These are phyloP conservation scores for Gilbertella persicaria DNA, from an alignment of 371 early-diverging fungal genomes.

Conservation along the genomic window DNA sequence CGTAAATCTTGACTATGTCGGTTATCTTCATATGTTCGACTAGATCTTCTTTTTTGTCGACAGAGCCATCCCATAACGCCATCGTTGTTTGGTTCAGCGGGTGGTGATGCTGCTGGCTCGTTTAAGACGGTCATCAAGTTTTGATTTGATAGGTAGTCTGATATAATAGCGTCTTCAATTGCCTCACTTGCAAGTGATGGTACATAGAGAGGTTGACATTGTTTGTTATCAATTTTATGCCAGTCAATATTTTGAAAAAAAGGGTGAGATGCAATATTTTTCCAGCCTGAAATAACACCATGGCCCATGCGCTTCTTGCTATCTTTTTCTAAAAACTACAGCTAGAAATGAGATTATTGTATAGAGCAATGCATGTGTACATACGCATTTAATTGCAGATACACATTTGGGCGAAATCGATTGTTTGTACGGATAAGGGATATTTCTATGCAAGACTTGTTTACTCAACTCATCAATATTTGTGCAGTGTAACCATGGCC, in stretches of 20 bases:
- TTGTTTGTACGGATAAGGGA: slow-evolving; percentile 44
- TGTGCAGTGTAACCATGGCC: slow-evolving; percentile 51
- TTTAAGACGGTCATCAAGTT: too few species aligned
- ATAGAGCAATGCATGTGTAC: slow-evolving; percentile 4
- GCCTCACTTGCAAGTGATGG: too few species aligned
- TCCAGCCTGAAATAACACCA: slow-evolving; percentile 34
- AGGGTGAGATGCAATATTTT: slow-evolving; percentile 34
- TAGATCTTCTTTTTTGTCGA: neutral
- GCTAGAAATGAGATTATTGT: slow-evolving; percentile 1
- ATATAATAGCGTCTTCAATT: too few species aligned
- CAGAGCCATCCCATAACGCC: slow-evolving; percentile 22
- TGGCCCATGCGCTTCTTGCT: slow-evolving; percentile 44
- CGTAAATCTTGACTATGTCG: slow-evolving; percentile 14
- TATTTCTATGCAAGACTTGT: slow-evolving; percentile 39
- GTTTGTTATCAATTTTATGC: slow-evolving; percentile 37
- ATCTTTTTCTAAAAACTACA: slow-evolving; percentile 39
- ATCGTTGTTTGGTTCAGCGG: slow-evolving; percentile 10
- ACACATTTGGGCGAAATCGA: slow-evolving; percentile 48
- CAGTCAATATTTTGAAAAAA: slow-evolving; percentile 43
- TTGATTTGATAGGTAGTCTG: too few species aligned
- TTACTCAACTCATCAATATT: slow-evolving; percentile 45
- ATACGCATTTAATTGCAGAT: slow-evolving; percentile 55
- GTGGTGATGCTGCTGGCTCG: slow-evolving; percentile 26
- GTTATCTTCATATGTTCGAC: neutral
- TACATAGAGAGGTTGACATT: slow-evolving; percentile 48